phyloP scores from a whole-genome alignment of 2,329 filamentous ascomycete genomes.

The Claviceps sp. region DNA sequence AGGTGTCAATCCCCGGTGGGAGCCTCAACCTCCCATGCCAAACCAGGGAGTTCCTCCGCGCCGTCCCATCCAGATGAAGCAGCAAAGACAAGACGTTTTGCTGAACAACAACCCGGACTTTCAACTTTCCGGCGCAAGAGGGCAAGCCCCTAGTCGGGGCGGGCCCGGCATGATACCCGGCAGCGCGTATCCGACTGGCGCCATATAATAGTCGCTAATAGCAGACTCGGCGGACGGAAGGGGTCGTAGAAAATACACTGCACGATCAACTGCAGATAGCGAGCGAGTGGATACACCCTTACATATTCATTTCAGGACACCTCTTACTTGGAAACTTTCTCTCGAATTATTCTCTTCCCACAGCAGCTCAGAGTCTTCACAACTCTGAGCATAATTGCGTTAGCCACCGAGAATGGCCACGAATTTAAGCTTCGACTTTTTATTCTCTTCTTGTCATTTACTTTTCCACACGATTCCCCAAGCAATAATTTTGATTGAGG shows the following conservation, averaged over 20 bases:
- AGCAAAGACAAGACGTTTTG: conserved; percentile 57
- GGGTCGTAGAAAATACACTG: not conserved
- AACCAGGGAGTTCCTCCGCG: conserved; percentile 29
- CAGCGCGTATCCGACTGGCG: conserved; percentile 34
- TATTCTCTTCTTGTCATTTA: not conserved
- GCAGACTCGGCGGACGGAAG: not conserved
- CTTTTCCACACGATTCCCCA: conserved; percentile 1
- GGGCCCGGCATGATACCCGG: conserved; percentile 35
- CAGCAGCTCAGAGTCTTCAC: not conserved
- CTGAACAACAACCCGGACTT: conserved; percentile 88
- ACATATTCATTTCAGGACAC: not conserved
- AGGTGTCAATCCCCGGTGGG: conserved; percentile 79
- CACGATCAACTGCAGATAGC: not conserved
- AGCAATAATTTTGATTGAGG: not conserved
- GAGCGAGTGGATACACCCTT: not conserved
- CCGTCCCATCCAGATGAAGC: conserved; percentile 38
- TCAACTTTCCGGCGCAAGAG: conserved; percentile 43
- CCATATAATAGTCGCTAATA: not conserved
- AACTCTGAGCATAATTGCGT: not conserved
- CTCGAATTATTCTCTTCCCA: not conserved
- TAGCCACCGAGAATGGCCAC: not conserved
- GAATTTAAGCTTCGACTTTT: not conserved
- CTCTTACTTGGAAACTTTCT: not conserved
- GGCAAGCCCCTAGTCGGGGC: conserved; percentile 13
- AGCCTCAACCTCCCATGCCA: conserved; percentile 35